Conservation (phyloP, 257 asterid species). For the Gentiana straminea region DNA sequence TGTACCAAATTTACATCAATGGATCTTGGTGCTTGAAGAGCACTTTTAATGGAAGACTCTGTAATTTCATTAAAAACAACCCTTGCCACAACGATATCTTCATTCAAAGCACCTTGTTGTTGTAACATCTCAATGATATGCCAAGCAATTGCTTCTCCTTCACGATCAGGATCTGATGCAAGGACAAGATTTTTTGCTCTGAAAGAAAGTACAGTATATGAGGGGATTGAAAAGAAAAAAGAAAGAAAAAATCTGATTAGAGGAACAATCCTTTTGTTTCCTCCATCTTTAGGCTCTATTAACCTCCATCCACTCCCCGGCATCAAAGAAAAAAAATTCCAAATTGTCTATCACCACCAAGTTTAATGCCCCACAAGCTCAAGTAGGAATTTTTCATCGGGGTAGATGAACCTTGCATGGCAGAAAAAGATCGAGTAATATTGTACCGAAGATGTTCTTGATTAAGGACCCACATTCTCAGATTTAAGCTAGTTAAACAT, state of each 20-base stretch:
- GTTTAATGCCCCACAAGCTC: too few relatives aligned
- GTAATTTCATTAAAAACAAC: constrained; percentile 83
- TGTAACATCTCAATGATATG: constrained; percentile 88
- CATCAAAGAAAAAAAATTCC: too few relatives aligned
- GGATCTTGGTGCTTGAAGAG: constrained; percentile 76
- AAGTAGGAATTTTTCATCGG: too few relatives aligned
- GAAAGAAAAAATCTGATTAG: not conserved
- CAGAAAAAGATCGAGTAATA: too few relatives aligned
- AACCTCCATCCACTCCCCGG: too few relatives aligned
- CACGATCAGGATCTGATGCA: constrained; percentile 98
- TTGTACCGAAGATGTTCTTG: too few relatives aligned
- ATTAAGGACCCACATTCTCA: too few relatives aligned
- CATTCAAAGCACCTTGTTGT: constrained; percentile 79
- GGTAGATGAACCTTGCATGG: too few relatives aligned
- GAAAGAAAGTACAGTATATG: constrained; percentile 30
- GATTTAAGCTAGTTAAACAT: too few relatives aligned
- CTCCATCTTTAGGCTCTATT: too few relatives aligned
- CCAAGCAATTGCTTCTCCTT: constrained; percentile 99
- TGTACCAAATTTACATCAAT: constrained; percentile 72
- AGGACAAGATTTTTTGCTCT: constrained; percentile 87
- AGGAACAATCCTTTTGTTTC: too few relatives aligned
- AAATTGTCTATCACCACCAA: too few relatives aligned
- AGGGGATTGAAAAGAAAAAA: constrained; percentile 11
- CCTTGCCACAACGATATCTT: constrained; percentile 62
- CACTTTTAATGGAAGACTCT: constrained; percentile 73